Evolutionary conservation across 1,284 basidiomycete species (phyloP), one percentile per base, ranked within the genome.

Genomic region (Blastosporella zonata): DNA sequence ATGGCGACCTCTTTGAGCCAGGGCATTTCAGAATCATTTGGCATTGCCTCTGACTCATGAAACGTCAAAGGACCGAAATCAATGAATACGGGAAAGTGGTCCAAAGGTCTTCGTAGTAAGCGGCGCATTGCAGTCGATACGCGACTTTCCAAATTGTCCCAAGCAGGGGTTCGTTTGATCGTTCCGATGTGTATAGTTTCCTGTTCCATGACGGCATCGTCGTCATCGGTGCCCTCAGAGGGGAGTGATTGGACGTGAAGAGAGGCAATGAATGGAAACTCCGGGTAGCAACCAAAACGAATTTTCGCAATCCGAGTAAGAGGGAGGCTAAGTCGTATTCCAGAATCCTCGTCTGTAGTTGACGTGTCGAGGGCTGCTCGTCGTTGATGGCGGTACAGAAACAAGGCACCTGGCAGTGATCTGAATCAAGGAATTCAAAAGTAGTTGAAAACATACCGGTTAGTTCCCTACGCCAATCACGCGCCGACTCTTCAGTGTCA

Each of bases 391-490:
- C 73, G 68, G 51, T 72, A 72, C 22, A 77, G 57, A 57, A 73
- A 78, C 5, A 79, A 35, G 6, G 75, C 72, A 35, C 69, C 77
- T 31, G 8, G 34, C 31, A 37, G 21, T 37, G 12, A 13, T 42
- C 1, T 1, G 12, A 46, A 6, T 21, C 10, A 22, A 43, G 25
- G 12, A 8, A 43, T 40, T 3, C 20, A 46, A 43, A 4, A 20
- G 9, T 31, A 6, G 13, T 13, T 9, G 13, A 31, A 18, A 18
- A 49, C 64, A 10, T 44, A 73, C 76, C 74, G 53, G 72, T 68
- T 4, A 85, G 53, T 53, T 82, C 77, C 34, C 75, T 67, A 33
- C 78, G 69, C 84, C 84, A 87, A 10, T 77, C 75, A n/a, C 70
- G 59, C 2, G 81, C 76, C 1, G 80, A 75, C 61, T 83, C 81